These are phyloP conservation scores for Fusarium bulbicola DNA, from an alignment of 2,329 filamentous ascomycete genomes.

Conservation along the genomic window DNA sequence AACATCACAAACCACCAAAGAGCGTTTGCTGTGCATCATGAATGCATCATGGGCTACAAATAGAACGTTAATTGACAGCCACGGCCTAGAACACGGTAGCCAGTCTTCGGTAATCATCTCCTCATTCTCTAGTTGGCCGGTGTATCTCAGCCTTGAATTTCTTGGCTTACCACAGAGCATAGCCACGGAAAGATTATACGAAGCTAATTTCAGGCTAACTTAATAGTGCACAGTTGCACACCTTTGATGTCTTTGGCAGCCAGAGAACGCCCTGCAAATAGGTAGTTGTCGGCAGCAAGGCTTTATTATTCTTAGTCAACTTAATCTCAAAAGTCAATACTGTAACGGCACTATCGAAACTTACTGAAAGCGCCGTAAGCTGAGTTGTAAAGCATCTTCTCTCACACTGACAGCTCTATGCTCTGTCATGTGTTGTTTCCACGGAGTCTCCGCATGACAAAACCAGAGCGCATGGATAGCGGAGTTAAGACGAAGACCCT, in stretches of 20 bases:
- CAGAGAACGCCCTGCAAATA: conserved; percentile 2
- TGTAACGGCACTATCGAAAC: not conserved
- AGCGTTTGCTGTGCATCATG: not conserved
- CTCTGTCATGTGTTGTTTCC: not conserved
- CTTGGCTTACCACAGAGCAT: conserved; percentile 1
- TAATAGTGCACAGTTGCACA: not conserved
- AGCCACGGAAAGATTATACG: not conserved
- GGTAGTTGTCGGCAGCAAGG: not conserved
- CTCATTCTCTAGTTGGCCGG: conserved; percentile 10
- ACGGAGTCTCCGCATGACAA: conserved; percentile 11
- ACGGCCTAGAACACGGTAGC: not conserved
- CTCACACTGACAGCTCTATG: not conserved
- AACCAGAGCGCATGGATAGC: not conserved
- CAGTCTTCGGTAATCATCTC: not conserved
- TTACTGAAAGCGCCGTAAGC: not conserved
- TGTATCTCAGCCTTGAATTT: conserved; percentile 14
- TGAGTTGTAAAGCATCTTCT: not conserved
- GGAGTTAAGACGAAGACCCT: not conserved
- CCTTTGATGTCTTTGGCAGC: not conserved
- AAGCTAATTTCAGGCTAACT: not conserved
- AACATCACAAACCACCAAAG: not conserved
- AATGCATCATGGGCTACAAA: not conserved
- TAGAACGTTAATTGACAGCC: not conserved
- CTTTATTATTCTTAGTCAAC: not conserved
- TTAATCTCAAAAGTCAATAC: not conserved